A percentile compares a stretch with the other conserved stretches of the same genome.
Evolutionary conservation across 768 basidiomycete species (phyloP).

Genomic region (Amanita jacksonii): DNA sequence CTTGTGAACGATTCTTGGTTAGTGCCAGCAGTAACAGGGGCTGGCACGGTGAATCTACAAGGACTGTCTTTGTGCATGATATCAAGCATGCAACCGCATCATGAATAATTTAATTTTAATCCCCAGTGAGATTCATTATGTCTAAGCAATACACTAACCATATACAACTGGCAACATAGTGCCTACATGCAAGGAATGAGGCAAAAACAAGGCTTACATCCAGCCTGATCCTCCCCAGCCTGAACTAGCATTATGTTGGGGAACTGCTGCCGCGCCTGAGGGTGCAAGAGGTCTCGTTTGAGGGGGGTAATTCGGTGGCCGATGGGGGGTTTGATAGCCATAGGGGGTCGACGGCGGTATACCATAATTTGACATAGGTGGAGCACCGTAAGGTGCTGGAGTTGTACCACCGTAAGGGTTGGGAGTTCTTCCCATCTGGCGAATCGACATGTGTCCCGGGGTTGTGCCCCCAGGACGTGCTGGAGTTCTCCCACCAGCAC

Average conservation of each 20-base stretch:
- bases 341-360: constrained; percentile 26
- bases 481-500: constrained; percentile 66
- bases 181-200: not conserved
- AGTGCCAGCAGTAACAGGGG: constrained; percentile 92
- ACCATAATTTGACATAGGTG: constrained; percentile 15
- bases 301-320: constrained; percentile 23
- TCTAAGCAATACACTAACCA: constrained; percentile 9
- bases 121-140: not conserved
- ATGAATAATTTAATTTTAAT: constrained; percentile 7
- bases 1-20: constrained; percentile 74
- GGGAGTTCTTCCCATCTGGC: constrained; percentile 65
- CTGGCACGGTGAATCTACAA: constrained; percentile 87
- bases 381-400: constrained; percentile 32
- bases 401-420: constrained; percentile 60
- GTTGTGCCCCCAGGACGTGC: constrained; percentile 69
- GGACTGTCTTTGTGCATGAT: constrained; percentile 86
- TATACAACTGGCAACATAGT: constrained; percentile 1
- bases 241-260: constrained; percentile 22
- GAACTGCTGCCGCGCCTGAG: constrained; percentile 55
- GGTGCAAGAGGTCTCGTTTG: constrained; percentile 34
- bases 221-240: constrained; percentile 16
- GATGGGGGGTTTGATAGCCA: constrained; percentile 44
- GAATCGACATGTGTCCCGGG: constrained; percentile 72
- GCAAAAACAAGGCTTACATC: not conserved
- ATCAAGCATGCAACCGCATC: constrained; percentile 41